These are phyloP conservation scores for Populus deltoides DNA, from an alignment of 345 rosid genomes.

Conservation along the genomic window DNA sequence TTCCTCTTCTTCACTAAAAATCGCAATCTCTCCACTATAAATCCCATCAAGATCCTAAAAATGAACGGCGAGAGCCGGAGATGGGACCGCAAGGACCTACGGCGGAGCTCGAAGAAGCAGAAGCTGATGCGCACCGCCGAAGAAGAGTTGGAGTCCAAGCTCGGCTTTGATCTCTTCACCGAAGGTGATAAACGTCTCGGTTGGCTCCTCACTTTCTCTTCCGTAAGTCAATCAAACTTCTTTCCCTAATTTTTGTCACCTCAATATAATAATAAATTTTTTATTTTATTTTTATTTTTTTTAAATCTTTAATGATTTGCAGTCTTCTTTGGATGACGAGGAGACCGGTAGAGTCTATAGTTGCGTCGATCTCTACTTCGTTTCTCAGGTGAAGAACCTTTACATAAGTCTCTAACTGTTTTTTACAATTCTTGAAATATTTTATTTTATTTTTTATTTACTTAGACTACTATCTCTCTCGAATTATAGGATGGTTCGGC, in stretches of 20 bases:
- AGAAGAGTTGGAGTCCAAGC: slow-evolving; percentile 81
- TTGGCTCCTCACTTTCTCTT: slow-evolving; percentile 78
- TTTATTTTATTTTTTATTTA: neutral
- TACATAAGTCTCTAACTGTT: neutral
- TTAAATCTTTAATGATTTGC: slow-evolving; percentile 19
- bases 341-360: slow-evolving; percentile 62
- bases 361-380: slow-evolving; percentile 87
- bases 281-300: neutral
- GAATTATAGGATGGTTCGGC: slow-evolving; percentile 67
- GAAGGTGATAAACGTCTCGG: slow-evolving; percentile 94
- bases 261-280: no score
- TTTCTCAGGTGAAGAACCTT: slow-evolving; percentile 62
- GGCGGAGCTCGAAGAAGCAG: slow-evolving; percentile 56
- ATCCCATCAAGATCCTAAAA: neutral
- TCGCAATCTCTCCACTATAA: neutral
- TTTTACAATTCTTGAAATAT: neutral
- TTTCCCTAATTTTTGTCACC: neutral
- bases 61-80: slow-evolving; percentile 50
- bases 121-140: slow-evolving; percentile 64
- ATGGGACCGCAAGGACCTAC: slow-evolving; percentile 46
- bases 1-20: neutral
- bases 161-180: slow-evolving; percentile 80
- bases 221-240: slow-evolving; percentile 45
- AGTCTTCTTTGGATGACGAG: slow-evolving; percentile 82
- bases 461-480: neutral